These are phyloP conservation scores for Daldinia loculata DNA, from an alignment of 495 filamentous ascomycete species.

Conservation along the genomic window DNA sequence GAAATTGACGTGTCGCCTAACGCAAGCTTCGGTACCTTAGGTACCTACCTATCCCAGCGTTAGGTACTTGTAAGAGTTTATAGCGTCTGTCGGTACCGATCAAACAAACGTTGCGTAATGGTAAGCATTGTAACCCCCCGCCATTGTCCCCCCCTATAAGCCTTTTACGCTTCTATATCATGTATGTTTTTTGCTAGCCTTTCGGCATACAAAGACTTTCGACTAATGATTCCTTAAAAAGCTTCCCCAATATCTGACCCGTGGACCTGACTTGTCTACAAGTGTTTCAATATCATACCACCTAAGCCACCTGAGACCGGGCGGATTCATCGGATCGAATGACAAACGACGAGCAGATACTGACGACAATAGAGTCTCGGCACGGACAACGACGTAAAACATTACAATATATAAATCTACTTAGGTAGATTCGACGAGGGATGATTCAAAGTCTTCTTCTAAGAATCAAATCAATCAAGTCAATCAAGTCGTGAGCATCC, in stretches of 20 bases:
- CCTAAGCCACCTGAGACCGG: not conserved
- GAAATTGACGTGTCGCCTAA: conserved; percentile 30
- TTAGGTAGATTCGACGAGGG: not conserved
- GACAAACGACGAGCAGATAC: conserved; percentile 18
- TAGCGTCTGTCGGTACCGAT: conserved; percentile 10
- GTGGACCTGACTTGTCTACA: not conserved
- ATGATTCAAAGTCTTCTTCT: not conserved
- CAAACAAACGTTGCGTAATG: conserved; percentile 18
- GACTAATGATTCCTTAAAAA: conserved; percentile 12
- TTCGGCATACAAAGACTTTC: conserved; percentile 4
- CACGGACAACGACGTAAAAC: not conserved
- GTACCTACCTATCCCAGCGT: not conserved
- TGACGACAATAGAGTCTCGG: not conserved
- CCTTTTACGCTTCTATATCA: not conserved
- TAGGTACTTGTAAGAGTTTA: not conserved
- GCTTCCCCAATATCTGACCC: conserved; percentile 8
- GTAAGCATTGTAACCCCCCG: conserved; percentile 11
- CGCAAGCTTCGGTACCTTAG: conserved; percentile 33
- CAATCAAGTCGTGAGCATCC: not conserved
- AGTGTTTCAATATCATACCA: conserved; percentile 32
- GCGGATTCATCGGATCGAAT: conserved; percentile 16
- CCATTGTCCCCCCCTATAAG: not conserved
- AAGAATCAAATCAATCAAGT: not conserved
- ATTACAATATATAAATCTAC: not conserved
- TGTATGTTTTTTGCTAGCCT: no score